phyloP scores from a whole-genome alignment of 768 basidiomycete genomes.

The Suillus sp. region DNA sequence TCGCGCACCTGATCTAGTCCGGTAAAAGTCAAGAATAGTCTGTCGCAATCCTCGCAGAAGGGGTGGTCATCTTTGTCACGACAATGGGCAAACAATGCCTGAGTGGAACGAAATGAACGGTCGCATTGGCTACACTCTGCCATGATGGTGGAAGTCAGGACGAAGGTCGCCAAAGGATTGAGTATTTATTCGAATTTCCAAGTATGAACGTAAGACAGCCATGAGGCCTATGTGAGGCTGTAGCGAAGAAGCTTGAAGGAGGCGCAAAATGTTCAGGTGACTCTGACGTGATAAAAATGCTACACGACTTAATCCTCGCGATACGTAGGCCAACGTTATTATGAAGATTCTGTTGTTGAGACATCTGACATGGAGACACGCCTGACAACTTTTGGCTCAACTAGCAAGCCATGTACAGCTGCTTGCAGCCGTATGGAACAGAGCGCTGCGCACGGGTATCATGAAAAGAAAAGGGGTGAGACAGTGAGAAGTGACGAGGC shows the following conservation, averaged over 20 bases:
- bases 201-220: not conserved
- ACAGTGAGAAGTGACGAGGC: not conserved
- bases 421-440: not conserved
- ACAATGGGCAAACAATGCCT: slow-evolving; percentile 25
- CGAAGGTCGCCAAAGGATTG: not conserved
- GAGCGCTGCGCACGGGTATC: not conserved
- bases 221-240: not conserved
- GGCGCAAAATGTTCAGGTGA: not conserved
- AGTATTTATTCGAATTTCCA: not conserved
- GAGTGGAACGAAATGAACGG: slow-evolving; percentile 2
- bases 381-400: not conserved
- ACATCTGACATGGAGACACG: not conserved
- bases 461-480: not conserved
- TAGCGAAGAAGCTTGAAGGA: not conserved
- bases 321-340: not conserved
- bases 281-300: not conserved
- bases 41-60: slow-evolving; percentile 23
- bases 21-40: slow-evolving; percentile 18
- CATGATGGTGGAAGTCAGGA: slow-evolving; percentile 7
- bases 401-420: not conserved
- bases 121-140: slow-evolving; percentile 1
- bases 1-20: slow-evolving; percentile 19
- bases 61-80: slow-evolving; percentile 22
- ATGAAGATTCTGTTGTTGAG: not conserved
- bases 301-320: not conserved